phyloP scores from a whole-genome alignment of 176 grass and related monocot species.

The Triticum monococcum region DNA sequence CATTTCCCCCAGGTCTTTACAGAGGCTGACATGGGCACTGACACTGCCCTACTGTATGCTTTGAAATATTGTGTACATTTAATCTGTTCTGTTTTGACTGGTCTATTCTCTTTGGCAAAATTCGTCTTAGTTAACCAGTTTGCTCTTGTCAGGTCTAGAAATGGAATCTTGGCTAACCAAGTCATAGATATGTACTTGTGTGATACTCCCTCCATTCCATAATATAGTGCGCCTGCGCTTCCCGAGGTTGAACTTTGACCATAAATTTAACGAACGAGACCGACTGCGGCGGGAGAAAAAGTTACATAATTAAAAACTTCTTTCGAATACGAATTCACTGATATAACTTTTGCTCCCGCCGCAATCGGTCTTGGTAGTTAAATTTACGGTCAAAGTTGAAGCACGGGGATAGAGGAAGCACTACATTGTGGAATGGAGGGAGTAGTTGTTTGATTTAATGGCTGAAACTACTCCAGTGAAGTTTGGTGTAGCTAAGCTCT shows the following conservation, averaged over 20 bases:
- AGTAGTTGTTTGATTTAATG: not conserved
- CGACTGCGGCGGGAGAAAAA: too few relatives aligned
- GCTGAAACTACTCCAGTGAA: constrained; percentile 5
- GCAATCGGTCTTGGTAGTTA: too few relatives aligned
- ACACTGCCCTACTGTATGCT: not conserved
- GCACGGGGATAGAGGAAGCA: too few relatives aligned
- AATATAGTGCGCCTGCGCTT: too few relatives aligned
- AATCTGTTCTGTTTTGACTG: not conserved
- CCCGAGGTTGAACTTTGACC: too few relatives aligned
- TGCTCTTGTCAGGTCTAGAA: constrained; percentile 10
- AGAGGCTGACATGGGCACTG: not conserved
- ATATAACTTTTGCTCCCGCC: too few relatives aligned
- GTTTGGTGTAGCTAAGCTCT: not conserved
- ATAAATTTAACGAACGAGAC: too few relatives aligned
- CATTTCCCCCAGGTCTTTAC: not conserved
- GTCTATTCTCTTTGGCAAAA: not conserved
- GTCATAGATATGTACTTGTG: not conserved
- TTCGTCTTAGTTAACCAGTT: not conserved
- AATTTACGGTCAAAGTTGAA: too few relatives aligned
- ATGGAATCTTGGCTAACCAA: not conserved
- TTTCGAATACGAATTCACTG: too few relatives aligned
- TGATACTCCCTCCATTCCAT: too few relatives aligned
- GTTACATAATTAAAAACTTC: too few relatives aligned
- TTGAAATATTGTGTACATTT: not conserved
- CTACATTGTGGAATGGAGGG: too few relatives aligned